Percentiles rank a stretch among this genome's conserved stretches.
These are phyloP conservation scores for Mycena haematopus DNA, from an alignment of 768 basidiomycete species.

Conservation along the genomic window DNA sequence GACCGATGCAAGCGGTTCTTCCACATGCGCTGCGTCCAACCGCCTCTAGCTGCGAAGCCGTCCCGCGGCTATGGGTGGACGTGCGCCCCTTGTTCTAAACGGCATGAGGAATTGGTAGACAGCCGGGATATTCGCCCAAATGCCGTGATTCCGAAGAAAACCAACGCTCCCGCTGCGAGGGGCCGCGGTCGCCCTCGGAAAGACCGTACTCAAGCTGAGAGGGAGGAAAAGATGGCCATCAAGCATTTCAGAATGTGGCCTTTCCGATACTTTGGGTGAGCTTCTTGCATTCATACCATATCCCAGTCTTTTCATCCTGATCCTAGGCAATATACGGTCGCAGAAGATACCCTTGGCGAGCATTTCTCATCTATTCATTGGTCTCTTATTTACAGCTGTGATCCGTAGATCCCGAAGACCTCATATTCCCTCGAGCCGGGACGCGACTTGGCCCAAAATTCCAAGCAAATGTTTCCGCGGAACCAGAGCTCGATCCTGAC, in stretches of 20 bases:
- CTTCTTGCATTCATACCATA: conserved; percentile 18
- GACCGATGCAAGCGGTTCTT: conserved; percentile 92
- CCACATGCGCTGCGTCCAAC: conserved; percentile 94
- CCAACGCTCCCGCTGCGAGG: conserved; percentile 74
- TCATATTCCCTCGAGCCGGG: conserved; percentile 93
- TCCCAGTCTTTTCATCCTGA: conserved; percentile 18
- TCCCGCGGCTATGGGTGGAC: conserved; percentile 98
- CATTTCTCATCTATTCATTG: conserved; percentile 28
- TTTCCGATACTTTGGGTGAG: conserved; percentile 96
- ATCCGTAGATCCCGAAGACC: conserved; percentile 90
- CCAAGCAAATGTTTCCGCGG: conserved; percentile 67
- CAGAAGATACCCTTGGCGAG: conserved; percentile 89
- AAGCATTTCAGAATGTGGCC: conserved; percentile 93
- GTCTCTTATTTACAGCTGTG: conserved; percentile 35
- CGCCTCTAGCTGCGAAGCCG: conserved; percentile 89
- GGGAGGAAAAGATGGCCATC: conserved; percentile 77
- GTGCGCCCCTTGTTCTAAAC: conserved; percentile 89
- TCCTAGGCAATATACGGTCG: conserved; percentile 83
- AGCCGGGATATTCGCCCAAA: conserved; percentile 70
- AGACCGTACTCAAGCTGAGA: conserved; percentile 73
- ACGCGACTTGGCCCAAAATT: conserved; percentile 91
- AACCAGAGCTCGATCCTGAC: conserved; percentile 45
- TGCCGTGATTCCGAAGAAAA: conserved; percentile 57
- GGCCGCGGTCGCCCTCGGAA: conserved; percentile 82
- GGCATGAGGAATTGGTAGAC: conserved; percentile 87